These are phyloP conservation scores for Shiraia bambusicola DNA, from an alignment of 2,329 filamentous ascomycete species.

Conservation along the genomic window DNA sequence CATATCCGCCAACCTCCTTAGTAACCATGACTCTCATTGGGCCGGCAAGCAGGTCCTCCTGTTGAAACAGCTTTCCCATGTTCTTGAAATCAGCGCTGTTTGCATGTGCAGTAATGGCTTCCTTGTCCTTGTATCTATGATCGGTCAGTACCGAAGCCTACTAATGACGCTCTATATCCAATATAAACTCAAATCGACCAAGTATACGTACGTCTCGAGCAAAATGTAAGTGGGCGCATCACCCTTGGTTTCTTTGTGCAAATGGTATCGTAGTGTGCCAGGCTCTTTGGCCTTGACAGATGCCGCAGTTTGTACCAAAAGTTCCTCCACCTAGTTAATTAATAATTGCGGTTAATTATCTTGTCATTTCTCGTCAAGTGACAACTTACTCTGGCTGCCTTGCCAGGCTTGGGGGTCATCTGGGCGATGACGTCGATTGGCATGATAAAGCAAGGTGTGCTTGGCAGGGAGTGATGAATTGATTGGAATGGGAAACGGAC, in stretches of 20 bases:
- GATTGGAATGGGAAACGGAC: not conserved
- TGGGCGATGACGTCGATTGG: slow-evolving; percentile 35
- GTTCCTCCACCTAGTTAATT: slow-evolving; percentile 31
- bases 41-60: slow-evolving; percentile 31
- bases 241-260: slow-evolving; percentile 33
- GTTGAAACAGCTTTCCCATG: slow-evolving; percentile 25
- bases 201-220: slow-evolving; percentile 33
- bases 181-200: not conserved
- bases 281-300: slow-evolving; percentile 37
- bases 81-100: slow-evolving; percentile 26
- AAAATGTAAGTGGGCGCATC: slow-evolving; percentile 32
- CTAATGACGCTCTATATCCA: not conserved
- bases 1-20: slow-evolving; percentile 32
- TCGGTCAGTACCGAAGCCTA: not conserved
- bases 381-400: slow-evolving; percentile 30
- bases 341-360: not conserved
- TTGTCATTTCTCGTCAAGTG: too few species aligned
- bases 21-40: slow-evolving; percentile 33
- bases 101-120: slow-evolving; percentile 28
- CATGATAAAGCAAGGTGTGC: slow-evolving; percentile 8
- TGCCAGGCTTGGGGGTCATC: slow-evolving; percentile 34
- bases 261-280: slow-evolving; percentile 35
- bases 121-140: slow-evolving; percentile 34
- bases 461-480: too few species aligned
- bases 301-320: slow-evolving; percentile 25